Base-by-base conservation (phyloP, 306 rosid genomes). In the Vigna nakashimae region DNA sequence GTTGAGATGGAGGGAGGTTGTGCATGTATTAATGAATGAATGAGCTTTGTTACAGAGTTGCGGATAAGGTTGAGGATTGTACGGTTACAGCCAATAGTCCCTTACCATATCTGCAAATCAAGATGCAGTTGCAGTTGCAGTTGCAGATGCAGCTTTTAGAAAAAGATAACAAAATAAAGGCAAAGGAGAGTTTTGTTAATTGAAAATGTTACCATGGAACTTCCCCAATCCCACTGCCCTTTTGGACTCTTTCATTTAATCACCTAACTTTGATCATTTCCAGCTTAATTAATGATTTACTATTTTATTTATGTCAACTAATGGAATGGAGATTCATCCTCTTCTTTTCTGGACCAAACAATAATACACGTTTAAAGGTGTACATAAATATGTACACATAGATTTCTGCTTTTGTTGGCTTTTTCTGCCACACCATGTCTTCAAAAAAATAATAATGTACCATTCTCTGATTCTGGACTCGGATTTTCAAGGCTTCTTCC, bases 31-130 rank as follows among this genome's bases (percentile, higher is more conserved):
- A 2, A 12, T 45, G 5, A 52, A 17, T 59, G 48, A 38, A 17
- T n/a, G 52, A 9, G 17, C 50, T 9, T 18, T 69, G 62, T 53
- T 46, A 67, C 70, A 79, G 78, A 69, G 78, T 69, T 82, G 77
- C 67, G 74, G 98, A 91, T 93, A 87, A 89, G 92, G 86, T 86
- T 88, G 67, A 75, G 82, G 85, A 88, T 88, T 86, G 82, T 82
- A 81, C 86, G 53, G 62, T 46, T 69, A 22, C 38, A 32, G 34
- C 88, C 87, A 84, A 86, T 85, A 36, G 62, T 75, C 66, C 79
- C 42, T 64, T 74, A 65, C 87, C 87, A 88, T 83, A 84, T 82
- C 80, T 85, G 78, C 81, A 88, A 71, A 85, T 87, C 86, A 84
- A 76, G 51, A 42, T 10, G 20, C 66, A 60, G 12, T 0, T n/a